Percentiles rank a stretch among this genome's conserved stretches.
Conservation (phyloP, 345 rosid species). For the Rhodamnia rubescens region DNA sequence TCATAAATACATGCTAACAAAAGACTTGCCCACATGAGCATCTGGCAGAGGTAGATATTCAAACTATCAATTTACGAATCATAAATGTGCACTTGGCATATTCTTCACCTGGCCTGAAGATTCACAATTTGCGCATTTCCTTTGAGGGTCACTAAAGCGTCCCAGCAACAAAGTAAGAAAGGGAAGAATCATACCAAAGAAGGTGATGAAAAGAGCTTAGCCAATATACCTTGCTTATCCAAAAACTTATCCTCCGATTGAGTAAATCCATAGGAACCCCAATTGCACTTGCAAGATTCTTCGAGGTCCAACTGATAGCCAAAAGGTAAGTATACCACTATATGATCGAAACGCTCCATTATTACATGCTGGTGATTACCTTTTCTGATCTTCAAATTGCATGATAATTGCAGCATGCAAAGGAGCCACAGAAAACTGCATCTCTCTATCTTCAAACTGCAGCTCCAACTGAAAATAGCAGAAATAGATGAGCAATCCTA, state of each 20-base stretch:
- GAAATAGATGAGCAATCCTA: not conserved
- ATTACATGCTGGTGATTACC: conserved; percentile 25
- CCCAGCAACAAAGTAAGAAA: not conserved
- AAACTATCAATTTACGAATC: not conserved
- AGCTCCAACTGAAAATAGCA: conserved; percentile 60
- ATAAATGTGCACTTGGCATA: not conserved
- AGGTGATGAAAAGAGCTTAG: not conserved
- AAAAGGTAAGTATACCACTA: not conserved
- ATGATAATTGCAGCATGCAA: conserved; percentile 83
- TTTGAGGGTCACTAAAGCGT: not conserved
- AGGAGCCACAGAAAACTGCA: conserved; percentile 78
- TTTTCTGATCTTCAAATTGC: conserved; percentile 87
- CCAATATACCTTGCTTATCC: conserved; percentile 76
- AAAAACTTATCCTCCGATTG: conserved; percentile 65
- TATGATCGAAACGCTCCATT: not conserved
- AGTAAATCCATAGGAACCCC: conserved; percentile 69
- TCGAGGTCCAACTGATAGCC: conserved; percentile 68
- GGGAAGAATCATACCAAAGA: not conserved
- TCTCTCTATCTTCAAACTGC: conserved; percentile 76
- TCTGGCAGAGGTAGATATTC: not conserved
- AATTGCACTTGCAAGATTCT: conserved; percentile 52
- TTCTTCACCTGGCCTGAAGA: not conserved
- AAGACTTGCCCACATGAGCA: not conserved
- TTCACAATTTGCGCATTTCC: not conserved
- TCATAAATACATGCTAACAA: not conserved